A percentile compares a stretch with the other conserved stretches of the same genome.
Conservation (phyloP, 208 protist genomes). For the Crithidia fasciculata region DNA sequence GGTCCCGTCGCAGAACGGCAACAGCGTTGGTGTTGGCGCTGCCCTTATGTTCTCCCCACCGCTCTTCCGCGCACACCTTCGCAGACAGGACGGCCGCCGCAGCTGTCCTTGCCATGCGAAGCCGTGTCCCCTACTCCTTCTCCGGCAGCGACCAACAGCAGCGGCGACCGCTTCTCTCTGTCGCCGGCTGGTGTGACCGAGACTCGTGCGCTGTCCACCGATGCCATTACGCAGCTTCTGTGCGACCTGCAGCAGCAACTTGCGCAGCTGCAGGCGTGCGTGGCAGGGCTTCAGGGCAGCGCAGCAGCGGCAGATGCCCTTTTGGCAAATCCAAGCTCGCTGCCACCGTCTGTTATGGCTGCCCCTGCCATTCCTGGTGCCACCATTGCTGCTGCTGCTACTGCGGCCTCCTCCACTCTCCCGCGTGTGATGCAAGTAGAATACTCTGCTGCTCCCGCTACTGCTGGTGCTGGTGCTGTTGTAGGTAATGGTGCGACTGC, state of each 20-base stretch:
- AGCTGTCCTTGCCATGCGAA: too few species aligned
- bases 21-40: constrained; percentile 6
- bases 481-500: too few species aligned
- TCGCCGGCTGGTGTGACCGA: background rate
- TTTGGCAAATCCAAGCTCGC: too few species aligned
- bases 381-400: too few species aligned
- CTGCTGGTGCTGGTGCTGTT: too few species aligned
- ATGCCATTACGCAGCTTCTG: background rate
- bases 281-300: background rate
- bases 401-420: too few species aligned
- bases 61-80: background rate
- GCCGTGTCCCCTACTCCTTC: background rate
- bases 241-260: constrained; percentile 10
- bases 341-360: too few species aligned
- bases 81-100: too few species aligned
- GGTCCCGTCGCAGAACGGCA: background rate
- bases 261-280: background rate
- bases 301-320: background rate
- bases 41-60: constrained; percentile 5
- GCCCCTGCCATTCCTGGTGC: too few species aligned
- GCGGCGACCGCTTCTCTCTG: background rate
- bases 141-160: background rate
- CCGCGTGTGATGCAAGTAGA: too few species aligned
- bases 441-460: too few species aligned
- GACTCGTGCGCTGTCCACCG: background rate